Percentiles rank a stretch among this genome's conserved stretches.
Conservation (phyloP, 192 early-diverging fungal genomes). For the Dissophora globulifera region DNA sequence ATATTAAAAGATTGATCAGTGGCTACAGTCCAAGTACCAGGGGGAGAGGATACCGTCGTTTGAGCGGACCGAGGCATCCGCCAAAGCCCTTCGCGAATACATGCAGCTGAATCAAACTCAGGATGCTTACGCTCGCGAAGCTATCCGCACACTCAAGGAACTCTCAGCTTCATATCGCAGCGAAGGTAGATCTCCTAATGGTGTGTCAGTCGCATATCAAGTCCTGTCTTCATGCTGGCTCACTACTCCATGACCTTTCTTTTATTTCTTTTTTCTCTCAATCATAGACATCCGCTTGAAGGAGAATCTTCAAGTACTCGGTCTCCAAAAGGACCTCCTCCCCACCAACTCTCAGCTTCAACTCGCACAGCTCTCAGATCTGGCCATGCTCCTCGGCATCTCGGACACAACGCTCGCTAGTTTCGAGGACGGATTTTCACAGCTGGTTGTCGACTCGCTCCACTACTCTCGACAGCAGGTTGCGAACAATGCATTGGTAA, state of each 20-base stretch:
- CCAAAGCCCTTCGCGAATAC: neutral
- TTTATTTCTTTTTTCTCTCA: neutral
- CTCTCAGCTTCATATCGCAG: neutral
- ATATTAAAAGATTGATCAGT: constrained; percentile 26
- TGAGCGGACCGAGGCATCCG: constrained; percentile 24
- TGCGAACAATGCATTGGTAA: neutral
- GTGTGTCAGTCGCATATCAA: no score
- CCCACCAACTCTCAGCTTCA: neutral
- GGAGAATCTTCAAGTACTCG: constrained; percentile 22
- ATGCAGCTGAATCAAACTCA: constrained; percentile 20
- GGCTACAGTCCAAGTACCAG: constrained; percentile 28
- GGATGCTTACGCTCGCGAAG: constrained; percentile 8
- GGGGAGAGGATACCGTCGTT: constrained; percentile 14
- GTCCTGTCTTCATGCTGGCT: no score
- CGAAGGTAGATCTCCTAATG: constrained; percentile 40
- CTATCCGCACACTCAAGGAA: constrained; percentile 7
- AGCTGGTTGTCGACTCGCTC: constrained; percentile 6
- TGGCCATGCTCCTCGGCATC: constrained; percentile 25
- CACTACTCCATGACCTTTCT: neutral
- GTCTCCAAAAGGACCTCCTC: constrained; percentile 7
- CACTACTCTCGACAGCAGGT: neutral
- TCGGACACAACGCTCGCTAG: constrained; percentile 14
- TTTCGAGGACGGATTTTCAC: constrained; percentile 17
- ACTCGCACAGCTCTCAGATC: constrained; percentile 17
- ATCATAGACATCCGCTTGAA: constrained; percentile 14